Evolutionary conservation across 75 land plant species (phyloP), one percentile per base, ranked within the genome.

Genomic region (Larix kaempferi): DNA sequence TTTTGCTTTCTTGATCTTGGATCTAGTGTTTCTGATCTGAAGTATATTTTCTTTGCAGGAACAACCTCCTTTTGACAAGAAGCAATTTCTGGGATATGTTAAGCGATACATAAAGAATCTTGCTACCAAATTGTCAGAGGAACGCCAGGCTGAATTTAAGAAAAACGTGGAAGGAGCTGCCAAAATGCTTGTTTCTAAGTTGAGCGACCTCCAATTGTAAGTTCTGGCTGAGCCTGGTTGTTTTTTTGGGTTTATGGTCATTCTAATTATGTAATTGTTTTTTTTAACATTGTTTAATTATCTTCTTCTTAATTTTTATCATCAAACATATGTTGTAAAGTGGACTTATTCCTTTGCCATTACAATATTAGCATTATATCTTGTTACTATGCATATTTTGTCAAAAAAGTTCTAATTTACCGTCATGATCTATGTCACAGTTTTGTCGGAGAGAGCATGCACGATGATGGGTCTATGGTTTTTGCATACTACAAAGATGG

Each of bases 391-490:
- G 41, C 41, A 4, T 39, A 39, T 39, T 39, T 39, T 49, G 54
- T 49, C 54, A 49, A 10, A 49, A 49, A 49, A 49, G 12, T 49
- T 10, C 10, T 49, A 10, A 49, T 0, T 10, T 49, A 11, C 54
- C 10, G 12, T 49, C 10, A 11, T 49, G 54, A 0, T 49, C 54
- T 49, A 11, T 49, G 2, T 10, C 12, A 52, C 86, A 95, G 96
- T 60, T 95, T 95, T 77, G 94, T 95, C 16, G 98, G 98, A 3
- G 98, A 95, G 85, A 89, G 98, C 88, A 95, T 95, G 98, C 86
- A 91, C 39, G 96, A 93, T 67, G 98, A 95, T 64, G 82, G 82
- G 22, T 72, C 84, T 54, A 21, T 86, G 71, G 98, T 95, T 7
- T 93, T 93, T 81, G 96, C 98, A 19, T 93, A 95, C 82, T 92